Evolutionary conservation across 1,284 basidiomycete species (phyloP).

Genomic region (Pseudozyma thailandica): DNA sequence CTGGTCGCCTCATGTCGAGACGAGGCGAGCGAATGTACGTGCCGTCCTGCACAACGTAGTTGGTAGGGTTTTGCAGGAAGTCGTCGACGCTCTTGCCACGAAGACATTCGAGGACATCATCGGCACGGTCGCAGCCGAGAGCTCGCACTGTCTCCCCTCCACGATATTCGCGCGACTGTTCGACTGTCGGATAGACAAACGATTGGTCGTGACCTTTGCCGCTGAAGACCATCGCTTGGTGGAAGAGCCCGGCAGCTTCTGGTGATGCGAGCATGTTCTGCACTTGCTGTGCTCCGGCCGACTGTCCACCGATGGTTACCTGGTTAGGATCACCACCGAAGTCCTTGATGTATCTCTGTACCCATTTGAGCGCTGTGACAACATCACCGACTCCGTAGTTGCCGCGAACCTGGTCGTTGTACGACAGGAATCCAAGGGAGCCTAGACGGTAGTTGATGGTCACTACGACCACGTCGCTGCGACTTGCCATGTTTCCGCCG

Average conservation of each 20-base stretch:
- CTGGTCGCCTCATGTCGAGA: constrained; percentile 38
- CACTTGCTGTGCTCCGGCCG: constrained; percentile 75
- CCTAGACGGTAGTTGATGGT: constrained; percentile 73
- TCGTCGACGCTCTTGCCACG: constrained; percentile 22
- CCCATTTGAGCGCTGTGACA: constrained; percentile 70
- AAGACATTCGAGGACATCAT: constrained; percentile 44
- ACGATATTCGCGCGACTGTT: constrained; percentile 14
- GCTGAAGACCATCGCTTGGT: constrained; percentile 37
- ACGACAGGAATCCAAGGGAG: constrained; percentile 43
- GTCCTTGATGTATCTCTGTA: constrained; percentile 72
- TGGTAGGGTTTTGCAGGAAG: constrained; percentile 21
- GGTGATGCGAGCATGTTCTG: constrained; percentile 41
- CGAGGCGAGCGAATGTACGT: constrained; percentile 32
- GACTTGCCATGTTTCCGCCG: constrained; percentile 70
- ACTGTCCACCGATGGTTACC: constrained; percentile 87
- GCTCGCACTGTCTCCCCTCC: constrained; percentile 26
- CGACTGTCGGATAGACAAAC: constrained; percentile 24
- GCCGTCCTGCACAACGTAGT: constrained; percentile 32
- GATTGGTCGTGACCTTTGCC: constrained; percentile 28
- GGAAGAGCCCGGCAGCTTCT: constrained; percentile 33
- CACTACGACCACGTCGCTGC: constrained; percentile 72
- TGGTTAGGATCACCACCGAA: constrained; percentile 77
- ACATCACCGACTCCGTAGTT: constrained; percentile 63
- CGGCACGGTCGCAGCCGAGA: constrained; percentile 32
- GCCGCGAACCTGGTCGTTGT: constrained; percentile 45